These are phyloP conservation scores for Dothideomycetes sp. DNA, from an alignment of 2,329 filamentous ascomycete genomes.

Conservation along the genomic window DNA sequence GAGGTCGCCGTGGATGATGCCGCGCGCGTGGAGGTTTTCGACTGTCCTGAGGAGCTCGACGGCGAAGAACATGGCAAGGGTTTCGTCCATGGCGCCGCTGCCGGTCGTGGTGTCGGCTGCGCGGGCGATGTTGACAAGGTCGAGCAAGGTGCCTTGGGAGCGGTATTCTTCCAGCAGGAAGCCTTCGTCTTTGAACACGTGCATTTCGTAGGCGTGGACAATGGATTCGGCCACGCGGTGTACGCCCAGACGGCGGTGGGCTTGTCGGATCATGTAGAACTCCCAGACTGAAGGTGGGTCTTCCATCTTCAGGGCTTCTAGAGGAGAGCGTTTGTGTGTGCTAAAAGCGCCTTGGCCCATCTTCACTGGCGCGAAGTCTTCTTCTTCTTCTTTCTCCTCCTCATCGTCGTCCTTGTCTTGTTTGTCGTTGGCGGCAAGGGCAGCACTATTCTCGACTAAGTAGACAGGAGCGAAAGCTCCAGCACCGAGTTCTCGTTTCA, in stretches of 20 bases:
- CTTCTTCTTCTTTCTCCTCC: conserved; percentile 39
- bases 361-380: conserved; percentile 26
- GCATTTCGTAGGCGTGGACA: conserved; percentile 77
- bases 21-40: conserved; percentile 70
- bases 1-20: conserved; percentile 81
- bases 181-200: conserved; percentile 80
- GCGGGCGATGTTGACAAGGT: conserved; percentile 80
- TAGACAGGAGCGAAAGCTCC: conserved; percentile 96
- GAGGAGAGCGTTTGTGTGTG: conserved; percentile 38
- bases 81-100: conserved; percentile 67
- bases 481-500: conserved; percentile 79
- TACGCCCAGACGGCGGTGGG: conserved; percentile 63
- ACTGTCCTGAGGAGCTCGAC: conserved; percentile 84
- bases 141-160: conserved; percentile 84
- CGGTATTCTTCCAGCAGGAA: conserved; percentile 83
- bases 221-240: conserved; percentile 63
- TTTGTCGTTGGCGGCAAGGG: no score
- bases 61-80: conserved; percentile 87
- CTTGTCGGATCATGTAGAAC: conserved; percentile 85
- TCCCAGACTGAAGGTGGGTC: conserved; percentile 84
- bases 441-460: conserved; percentile 57
- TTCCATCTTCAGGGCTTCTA: conserved; percentile 94
- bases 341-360: conserved; percentile 55
- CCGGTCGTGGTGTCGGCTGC: conserved; percentile 50
- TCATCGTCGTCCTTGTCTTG: conserved; percentile 31